phyloP scores from a whole-genome alignment of 2,329 filamentous ascomycete species.

The Chaetomium olivaceum region DNA sequence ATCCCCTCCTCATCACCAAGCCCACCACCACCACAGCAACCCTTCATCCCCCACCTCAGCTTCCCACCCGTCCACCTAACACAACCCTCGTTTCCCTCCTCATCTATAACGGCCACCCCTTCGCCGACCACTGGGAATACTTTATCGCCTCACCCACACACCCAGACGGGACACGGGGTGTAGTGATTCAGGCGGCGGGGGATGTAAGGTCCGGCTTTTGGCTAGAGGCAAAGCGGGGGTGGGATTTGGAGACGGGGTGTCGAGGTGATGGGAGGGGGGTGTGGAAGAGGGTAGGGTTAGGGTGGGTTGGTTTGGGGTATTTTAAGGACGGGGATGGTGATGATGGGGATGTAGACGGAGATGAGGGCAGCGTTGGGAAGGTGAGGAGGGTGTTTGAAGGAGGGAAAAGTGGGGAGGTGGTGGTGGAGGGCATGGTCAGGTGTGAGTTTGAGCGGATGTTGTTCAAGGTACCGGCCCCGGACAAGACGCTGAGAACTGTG shows the following conservation, averaged over 20 bases:
- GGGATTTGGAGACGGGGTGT: not conserved
- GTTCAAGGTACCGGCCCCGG: constrained; percentile 17
- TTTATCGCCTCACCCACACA: constrained; percentile 3
- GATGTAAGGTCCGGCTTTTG: constrained; percentile 18
- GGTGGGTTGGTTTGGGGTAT: constrained; percentile 11
- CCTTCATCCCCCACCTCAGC: not conserved
- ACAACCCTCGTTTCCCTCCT: constrained; percentile 19
- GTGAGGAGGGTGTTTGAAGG: not conserved
- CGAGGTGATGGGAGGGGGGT: not conserved
- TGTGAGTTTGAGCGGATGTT: constrained; percentile 21
- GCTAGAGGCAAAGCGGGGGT: constrained; percentile 19
- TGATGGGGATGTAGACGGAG: not conserved
- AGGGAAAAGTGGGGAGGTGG: not conserved
- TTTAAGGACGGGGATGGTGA: not conserved
- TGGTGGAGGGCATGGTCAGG: constrained; percentile 8
- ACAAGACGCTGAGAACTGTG: constrained; percentile 22
- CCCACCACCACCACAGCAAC: not conserved
- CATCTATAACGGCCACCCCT: constrained; percentile 26
- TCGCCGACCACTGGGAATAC: constrained; percentile 28
- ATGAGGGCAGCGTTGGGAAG: not conserved
- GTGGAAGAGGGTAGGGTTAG: constrained; percentile 10
- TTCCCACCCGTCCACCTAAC: not conserved
- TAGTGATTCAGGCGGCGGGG: constrained; percentile 19
- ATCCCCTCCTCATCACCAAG: not conserved
- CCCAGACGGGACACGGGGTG: not conserved